Evolutionary conservation across 2,329 filamentous ascomycete genomes (phyloP).

Genomic region (Neodidymelliopsis sp.): DNA sequence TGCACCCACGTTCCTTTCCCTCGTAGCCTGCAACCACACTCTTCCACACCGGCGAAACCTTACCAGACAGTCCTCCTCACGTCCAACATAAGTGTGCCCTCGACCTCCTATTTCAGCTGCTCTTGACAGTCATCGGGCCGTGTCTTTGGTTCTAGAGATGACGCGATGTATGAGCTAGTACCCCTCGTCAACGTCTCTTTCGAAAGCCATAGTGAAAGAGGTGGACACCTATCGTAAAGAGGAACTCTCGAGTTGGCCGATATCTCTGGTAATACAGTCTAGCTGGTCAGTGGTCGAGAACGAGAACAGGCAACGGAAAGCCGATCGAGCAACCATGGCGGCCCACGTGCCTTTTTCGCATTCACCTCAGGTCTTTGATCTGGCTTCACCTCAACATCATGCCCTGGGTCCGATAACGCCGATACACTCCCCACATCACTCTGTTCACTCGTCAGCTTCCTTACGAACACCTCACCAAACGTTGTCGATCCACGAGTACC

Average conservation of each 20-base stretch:
- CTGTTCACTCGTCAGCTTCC: conserved; percentile 42
- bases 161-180: conserved; percentile 28
- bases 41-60: background rate
- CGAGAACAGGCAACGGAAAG: background rate
- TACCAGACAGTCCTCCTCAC: background rate
- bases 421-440: conserved; percentile 48
- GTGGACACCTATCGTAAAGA: conserved; percentile 10
- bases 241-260: background rate
- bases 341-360: conserved; percentile 25
- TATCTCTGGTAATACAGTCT: background rate
- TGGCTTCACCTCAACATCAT: conserved; percentile 27
- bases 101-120: background rate
- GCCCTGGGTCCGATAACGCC: conserved; percentile 40
- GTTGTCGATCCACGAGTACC: conserved; percentile 51
- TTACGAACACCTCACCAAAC: conserved; percentile 44
- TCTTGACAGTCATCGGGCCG: background rate
- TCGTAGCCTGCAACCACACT: conserved; percentile 2
- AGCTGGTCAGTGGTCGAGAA: background rate
- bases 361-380: conserved; percentile 32
- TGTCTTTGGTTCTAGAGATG: conserved; percentile 1
- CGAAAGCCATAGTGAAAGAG: conserved; percentile 17
- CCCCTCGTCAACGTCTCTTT: conserved; percentile 14
- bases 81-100: background rate
- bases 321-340: conserved; percentile 30
- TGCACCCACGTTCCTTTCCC: conserved; percentile 19